Evolutionary conservation across 2,329 filamentous ascomycete species (phyloP).

Genomic region (Colletotrichum camelliae): DNA sequence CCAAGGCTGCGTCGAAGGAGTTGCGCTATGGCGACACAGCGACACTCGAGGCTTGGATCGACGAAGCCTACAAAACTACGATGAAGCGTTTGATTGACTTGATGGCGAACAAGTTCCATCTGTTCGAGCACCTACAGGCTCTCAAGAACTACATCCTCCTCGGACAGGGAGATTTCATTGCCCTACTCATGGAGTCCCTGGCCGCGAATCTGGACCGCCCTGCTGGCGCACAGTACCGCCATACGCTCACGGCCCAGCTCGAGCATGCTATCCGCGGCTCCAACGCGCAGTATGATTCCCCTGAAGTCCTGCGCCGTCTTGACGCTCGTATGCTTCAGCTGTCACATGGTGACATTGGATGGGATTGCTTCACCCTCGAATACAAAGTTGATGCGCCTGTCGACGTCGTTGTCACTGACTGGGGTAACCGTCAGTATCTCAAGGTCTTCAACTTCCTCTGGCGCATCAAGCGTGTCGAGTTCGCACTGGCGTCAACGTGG

Average conservation of each 20-base stretch:
- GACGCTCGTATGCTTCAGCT: conserved; percentile 99
- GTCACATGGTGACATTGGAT: conserved; percentile 95
- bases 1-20: conserved; percentile 90
- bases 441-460: conserved; percentile 99
- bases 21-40: conserved; percentile 92
- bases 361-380: conserved; percentile 98
- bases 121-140: conserved; percentile 90
- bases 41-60: conserved; percentile 89
- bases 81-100: conserved; percentile 94
- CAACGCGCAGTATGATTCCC: conserved; percentile 93
- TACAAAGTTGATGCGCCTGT: conserved; percentile 98
- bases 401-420: conserved; percentile 95
- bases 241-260: conserved; percentile 95
- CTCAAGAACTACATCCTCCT: conserved; percentile 94
- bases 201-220: conserved; percentile 92
- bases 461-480: conserved; percentile 97
- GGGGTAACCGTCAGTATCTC: conserved; percentile 93
- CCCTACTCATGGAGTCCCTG: conserved; percentile 94
- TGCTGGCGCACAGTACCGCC: conserved; percentile 94
- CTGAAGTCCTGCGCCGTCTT: conserved; percentile 87
- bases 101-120: conserved; percentile 93
- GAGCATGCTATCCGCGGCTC: conserved; percentile 97
- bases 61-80: conserved; percentile 96
- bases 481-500: conserved; percentile 90
- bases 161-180: conserved; percentile 96